Percentiles rank a stretch among this genome's conserved stretches.
These are phyloP conservation scores for Ascochyta clinopodiicola DNA, from an alignment of 2,329 filamentous ascomycete genomes.

Conservation along the genomic window DNA sequence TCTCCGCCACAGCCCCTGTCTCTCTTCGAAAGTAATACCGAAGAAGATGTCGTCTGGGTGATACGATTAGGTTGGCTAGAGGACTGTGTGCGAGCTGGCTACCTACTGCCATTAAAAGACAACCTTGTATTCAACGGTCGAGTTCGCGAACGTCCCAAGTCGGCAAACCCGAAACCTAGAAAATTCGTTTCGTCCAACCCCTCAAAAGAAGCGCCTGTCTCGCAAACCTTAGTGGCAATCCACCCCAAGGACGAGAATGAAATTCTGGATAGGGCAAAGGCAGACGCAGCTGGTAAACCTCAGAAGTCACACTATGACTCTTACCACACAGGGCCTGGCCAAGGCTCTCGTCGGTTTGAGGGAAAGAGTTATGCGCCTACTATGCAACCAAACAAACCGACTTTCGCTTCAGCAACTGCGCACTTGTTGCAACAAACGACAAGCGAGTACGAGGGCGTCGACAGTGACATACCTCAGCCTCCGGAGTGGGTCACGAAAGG, in stretches of 20 bases:
- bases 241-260: constrained; percentile 29
- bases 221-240: constrained; percentile 28
- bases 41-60: constrained; percentile 54
- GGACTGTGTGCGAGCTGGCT: constrained; percentile 53
- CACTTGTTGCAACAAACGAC: constrained; percentile 73
- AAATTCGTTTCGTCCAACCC: constrained; percentile 20
- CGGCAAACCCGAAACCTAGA: constrained; percentile 28
- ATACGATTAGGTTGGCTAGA: constrained; percentile 63
- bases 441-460: constrained; percentile 72
- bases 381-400: constrained; percentile 17
- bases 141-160: constrained; percentile 48
- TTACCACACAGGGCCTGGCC: constrained; percentile 20
- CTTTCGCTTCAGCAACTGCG: constrained; percentile 27
- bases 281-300: constrained; percentile 48
- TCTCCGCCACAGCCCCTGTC: not conserved
- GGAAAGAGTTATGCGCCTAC: constrained; percentile 40
- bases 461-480: constrained; percentile 64
- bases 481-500: constrained; percentile 73
- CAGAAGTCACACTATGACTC: constrained; percentile 23
- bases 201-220: constrained; percentile 15
- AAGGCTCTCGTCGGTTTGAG: constrained; percentile 42
- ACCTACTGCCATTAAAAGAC: constrained; percentile 54
- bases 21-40: constrained; percentile 24
- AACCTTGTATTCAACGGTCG: constrained; percentile 61
- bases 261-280: constrained; percentile 63